These are phyloP conservation scores for Mallotus repandus DNA, from an alignment of 441 rosid species.

Conservation along the genomic window DNA sequence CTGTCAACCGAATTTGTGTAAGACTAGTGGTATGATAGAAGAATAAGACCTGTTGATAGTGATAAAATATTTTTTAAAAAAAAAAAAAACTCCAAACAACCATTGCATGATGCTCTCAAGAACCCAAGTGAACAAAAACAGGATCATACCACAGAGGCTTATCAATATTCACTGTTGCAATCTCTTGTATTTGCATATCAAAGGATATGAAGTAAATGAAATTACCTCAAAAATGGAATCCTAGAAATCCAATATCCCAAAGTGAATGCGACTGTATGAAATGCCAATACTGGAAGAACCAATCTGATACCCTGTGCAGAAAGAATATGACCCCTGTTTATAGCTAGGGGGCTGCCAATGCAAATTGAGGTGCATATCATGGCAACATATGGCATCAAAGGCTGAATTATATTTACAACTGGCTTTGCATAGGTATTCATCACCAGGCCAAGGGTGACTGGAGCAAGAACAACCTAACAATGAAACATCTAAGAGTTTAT, in stretches of 20 bases:
- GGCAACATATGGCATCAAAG: constrained; percentile 90
- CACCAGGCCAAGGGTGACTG: constrained; percentile 71
- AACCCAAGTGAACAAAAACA: constrained; percentile 8
- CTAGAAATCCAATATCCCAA: constrained; percentile 82
- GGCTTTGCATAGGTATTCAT: constrained; percentile 90
- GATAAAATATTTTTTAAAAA: too few relatives aligned
- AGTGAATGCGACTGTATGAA: constrained; percentile 72
- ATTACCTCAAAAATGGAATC: constrained; percentile 72
- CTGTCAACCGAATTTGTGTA: too few relatives aligned
- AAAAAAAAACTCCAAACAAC: not conserved
- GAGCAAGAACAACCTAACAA: constrained; percentile 83
- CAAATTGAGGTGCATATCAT: constrained; percentile 88
- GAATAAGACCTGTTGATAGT: not conserved
- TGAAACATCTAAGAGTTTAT: constrained; percentile 7
- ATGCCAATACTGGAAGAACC: constrained; percentile 73
- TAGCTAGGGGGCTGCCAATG: constrained; percentile 89
- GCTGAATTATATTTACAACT: constrained; percentile 56
- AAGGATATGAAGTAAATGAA: not conserved
- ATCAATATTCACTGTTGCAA: not conserved
- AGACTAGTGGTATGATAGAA: not conserved
- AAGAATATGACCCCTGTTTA: constrained; percentile 70
- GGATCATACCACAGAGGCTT: not conserved
- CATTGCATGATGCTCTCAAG: not conserved
- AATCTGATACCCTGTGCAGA: constrained; percentile 65
- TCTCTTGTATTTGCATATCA: not conserved